Percentiles rank a stretch among this genome's conserved stretches.
Evolutionary conservation across 805 yeast species (phyloP).

Genomic region (Schwanniomyces sp.): DNA sequence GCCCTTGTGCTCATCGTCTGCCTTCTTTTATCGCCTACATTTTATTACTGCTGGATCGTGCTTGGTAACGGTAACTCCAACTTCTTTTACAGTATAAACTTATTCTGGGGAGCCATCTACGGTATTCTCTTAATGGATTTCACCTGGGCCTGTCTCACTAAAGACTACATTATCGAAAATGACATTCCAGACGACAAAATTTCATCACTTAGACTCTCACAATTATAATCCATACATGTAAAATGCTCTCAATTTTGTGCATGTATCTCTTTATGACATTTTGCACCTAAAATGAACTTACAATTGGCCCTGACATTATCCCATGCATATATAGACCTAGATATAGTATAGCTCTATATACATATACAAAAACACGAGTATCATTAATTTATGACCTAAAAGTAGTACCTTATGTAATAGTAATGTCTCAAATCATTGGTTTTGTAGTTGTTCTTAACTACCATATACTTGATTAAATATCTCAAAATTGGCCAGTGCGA

Average conservation of each 20-base stretch:
- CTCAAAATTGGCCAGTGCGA: no score
- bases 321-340: neutral
- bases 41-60: constrained; percentile 92
- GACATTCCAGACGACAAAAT: constrained; percentile 31
- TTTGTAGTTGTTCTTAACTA: no score
- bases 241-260: no score
- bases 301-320: neutral
- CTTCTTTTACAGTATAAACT: constrained; percentile 91
- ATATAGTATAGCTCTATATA: no score
- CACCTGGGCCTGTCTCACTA: constrained; percentile 73
- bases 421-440: no score
- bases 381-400: no score
- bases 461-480: no score
- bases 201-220: constrained; percentile 13
- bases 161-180: constrained; percentile 53
- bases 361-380: no score
- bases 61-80: constrained; percentile 94
- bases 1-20: constrained; percentile 51
- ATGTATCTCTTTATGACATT: neutral
- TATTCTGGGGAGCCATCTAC: constrained; percentile 73
- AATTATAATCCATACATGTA: constrained; percentile 8
- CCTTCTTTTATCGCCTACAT: constrained; percentile 76
- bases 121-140: constrained; percentile 70
- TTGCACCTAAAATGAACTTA: neutral
- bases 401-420: no score